phyloP scores from a whole-genome alignment of 345 rosid species.

The Camelina hispida region DNA sequence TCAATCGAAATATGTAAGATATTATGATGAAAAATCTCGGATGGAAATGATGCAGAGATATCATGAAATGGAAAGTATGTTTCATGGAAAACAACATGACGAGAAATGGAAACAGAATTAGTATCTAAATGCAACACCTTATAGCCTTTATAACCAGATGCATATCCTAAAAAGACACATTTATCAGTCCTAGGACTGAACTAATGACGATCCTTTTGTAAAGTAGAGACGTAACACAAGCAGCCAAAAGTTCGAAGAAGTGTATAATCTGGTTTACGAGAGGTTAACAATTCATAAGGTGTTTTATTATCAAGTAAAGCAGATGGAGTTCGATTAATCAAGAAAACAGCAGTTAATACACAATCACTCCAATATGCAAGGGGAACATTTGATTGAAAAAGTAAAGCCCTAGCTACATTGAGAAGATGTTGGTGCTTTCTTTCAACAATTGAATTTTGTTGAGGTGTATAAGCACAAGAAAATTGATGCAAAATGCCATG shows the following conservation, averaged over 20 bases:
- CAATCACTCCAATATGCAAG: neutral
- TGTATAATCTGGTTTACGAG: neutral
- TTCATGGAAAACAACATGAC: no score
- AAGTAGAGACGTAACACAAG: neutral
- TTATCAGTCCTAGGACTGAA: neutral
- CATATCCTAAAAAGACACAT: neutral
- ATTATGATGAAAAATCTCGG: no score
- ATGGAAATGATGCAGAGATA: no score
- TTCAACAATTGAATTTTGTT: neutral
- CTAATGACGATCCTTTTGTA: neutral
- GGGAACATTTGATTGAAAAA: neutral
- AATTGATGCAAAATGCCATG: neutral
- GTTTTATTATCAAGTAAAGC: rapidly evolving
- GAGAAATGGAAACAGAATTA: neutral
- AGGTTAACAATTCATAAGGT: neutral
- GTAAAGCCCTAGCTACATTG: neutral
- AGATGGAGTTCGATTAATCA: neutral
- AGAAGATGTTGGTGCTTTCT: neutral
- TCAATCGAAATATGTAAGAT: no score
- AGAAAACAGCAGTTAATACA: rapidly evolving
- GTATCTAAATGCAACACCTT: no score
- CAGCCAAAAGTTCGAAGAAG: neutral
- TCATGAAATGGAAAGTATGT: no score
- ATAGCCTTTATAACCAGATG: neutral
- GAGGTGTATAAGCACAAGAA: neutral